A percentile compares a stretch with the other conserved stretches of the same genome.
These are phyloP conservation scores for Fusarium haematococcum DNA, from an alignment of 2,329 filamentous ascomycete genomes.

Conservation along the genomic window DNA sequence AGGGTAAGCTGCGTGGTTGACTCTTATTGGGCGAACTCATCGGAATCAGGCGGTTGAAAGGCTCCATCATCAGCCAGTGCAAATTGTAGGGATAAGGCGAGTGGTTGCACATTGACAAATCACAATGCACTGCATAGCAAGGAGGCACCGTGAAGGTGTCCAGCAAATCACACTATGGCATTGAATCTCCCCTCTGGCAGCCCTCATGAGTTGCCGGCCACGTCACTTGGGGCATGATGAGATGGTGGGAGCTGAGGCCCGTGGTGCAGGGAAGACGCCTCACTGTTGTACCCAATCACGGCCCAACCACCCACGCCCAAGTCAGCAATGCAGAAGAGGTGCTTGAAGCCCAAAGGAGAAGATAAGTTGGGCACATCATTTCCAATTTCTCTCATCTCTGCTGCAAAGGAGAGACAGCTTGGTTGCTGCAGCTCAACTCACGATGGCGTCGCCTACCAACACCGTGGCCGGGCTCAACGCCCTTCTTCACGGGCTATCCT, in stretches of 20 bases:
- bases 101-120: not conserved
- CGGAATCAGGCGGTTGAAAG: not conserved
- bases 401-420: not conserved
- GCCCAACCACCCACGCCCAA: not conserved
- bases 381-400: not conserved
- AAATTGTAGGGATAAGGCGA: not conserved
- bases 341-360: not conserved
- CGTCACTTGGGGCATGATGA: not conserved
- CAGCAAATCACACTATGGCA: not conserved
- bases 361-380: not conserved
- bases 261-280: not conserved
- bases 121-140: not conserved
- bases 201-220: not conserved
- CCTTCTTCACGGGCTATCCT: conserved; percentile 10
- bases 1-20: conserved; percentile 3
- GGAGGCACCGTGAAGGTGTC: not conserved
- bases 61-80: not conserved
- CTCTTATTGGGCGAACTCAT: not conserved
- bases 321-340: not conserved
- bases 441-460: conserved; percentile 10
- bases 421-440: not conserved
- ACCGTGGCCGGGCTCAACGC: conserved; percentile 14
- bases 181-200: not conserved
- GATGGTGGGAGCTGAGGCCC: not conserved
- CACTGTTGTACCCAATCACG: not conserved